Percentiles rank a stretch among this genome's conserved stretches.
Evolutionary conservation across 257 asterid species (phyloP).

Genomic region (Forsythia viridissima): DNA sequence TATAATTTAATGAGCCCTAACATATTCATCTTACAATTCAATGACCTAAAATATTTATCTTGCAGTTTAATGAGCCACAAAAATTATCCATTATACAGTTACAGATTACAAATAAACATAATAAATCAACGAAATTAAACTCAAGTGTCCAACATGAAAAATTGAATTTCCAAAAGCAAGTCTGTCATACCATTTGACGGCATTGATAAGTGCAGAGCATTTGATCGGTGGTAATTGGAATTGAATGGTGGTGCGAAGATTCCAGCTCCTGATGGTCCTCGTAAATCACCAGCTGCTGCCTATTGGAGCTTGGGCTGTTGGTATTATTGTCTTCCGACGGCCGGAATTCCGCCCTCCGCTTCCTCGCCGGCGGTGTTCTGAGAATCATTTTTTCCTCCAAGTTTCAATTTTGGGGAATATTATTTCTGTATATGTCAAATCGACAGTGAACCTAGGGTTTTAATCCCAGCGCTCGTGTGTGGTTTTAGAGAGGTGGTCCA

Average conservation of each 20-base stretch:
- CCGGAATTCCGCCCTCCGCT: slow-evolving; percentile 71
- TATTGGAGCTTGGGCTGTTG: slow-evolving; percentile 56
- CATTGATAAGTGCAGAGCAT: slow-evolving; percentile 97
- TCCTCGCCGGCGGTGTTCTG: slow-evolving; percentile 80
- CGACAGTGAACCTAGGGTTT: slow-evolving; percentile 26
- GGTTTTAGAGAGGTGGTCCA: background rate
- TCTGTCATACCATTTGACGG: slow-evolving; percentile 79
- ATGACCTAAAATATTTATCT: background rate
- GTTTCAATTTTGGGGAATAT: slow-evolving; percentile 6
- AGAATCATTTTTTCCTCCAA: slow-evolving; percentile 47
- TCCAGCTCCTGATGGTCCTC: slow-evolving; percentile 70
- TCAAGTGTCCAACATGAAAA: background rate
- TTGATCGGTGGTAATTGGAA: slow-evolving; percentile 61
- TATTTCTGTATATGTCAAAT: background rate
- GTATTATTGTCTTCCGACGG: slow-evolving; percentile 41
- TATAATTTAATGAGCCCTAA: background rate
- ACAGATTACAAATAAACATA: background rate
- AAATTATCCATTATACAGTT: background rate
- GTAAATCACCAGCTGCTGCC: slow-evolving; percentile 55
- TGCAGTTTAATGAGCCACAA: background rate
- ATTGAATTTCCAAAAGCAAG: slow-evolving; percentile 11
- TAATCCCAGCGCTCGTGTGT: slow-evolving; percentile 1
- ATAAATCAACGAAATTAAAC: background rate
- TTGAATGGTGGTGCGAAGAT: slow-evolving; percentile 48
- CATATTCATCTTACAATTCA: background rate